Evolutionary conservation across 2,329 filamentous ascomycete genomes (phyloP).

Genomic region (Penicillium aurantiogriseum): DNA sequence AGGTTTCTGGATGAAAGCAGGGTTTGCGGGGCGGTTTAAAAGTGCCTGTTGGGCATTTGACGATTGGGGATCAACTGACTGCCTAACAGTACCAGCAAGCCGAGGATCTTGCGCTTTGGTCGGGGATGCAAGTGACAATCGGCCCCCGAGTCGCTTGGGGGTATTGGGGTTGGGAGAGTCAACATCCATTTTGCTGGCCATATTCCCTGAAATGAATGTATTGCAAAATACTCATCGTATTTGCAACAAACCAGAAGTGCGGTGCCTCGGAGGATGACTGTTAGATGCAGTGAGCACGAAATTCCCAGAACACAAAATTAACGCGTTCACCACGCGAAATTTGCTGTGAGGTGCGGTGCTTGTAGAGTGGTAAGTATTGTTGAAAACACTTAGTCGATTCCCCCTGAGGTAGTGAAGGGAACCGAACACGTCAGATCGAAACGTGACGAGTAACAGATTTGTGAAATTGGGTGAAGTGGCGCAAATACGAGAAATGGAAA

Average conservation of each 20-base stretch:
- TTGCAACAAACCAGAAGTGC: not conserved
- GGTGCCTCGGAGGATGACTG: not conserved
- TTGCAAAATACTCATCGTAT: conserved; percentile 8
- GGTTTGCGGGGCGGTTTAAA: not conserved
- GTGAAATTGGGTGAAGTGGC: not conserved
- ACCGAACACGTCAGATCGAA: not conserved
- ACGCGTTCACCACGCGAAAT: not conserved
- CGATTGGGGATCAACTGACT: not conserved
- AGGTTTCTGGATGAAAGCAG: not conserved
- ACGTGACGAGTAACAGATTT: not conserved
- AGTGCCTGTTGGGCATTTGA: not conserved
- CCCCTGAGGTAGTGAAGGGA: not conserved
- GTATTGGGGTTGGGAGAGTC: not conserved
- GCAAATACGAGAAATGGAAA: not conserved
- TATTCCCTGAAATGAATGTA: conserved; percentile 1
- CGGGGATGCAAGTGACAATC: not conserved
- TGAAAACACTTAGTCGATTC: not conserved
- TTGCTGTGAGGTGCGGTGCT: not conserved
- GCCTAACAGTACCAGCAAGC: not conserved
- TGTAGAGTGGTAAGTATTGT: not conserved
- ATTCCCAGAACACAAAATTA: not conserved
- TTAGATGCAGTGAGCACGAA: not conserved
- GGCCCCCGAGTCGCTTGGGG: not conserved
- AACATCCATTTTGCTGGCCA: conserved; percentile 14
- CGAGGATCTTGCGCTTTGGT: conserved; percentile 5